Percentiles rank a stretch among this genome's conserved stretches.
phyloP scores from a whole-genome alignment of 75 land plant species.

The Larix kaempferi region DNA sequence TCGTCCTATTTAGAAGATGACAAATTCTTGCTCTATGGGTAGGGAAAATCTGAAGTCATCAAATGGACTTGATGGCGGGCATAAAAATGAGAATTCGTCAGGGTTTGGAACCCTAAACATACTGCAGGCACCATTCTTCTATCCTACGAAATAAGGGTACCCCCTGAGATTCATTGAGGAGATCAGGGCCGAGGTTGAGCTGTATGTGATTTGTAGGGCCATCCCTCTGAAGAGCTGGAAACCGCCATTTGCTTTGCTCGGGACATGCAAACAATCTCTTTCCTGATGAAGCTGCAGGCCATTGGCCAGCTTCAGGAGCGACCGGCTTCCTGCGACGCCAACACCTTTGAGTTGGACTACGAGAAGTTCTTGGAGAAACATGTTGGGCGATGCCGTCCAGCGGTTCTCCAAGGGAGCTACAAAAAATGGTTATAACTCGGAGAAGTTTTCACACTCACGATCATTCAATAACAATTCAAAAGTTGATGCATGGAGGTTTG shows the following conservation, averaged over 20 bases:
- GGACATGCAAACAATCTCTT: conserved; percentile 49
- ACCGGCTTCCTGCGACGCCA: conserved; percentile 71
- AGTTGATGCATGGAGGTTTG: background rate
- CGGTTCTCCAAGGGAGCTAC: too few species aligned
- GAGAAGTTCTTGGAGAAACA: conserved; percentile 52
- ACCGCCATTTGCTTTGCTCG: conserved; percentile 87
- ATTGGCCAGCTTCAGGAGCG: conserved; percentile 83
- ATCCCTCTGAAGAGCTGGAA: conserved; percentile 86
- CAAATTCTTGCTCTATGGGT: too few species aligned
- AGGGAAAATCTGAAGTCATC: too few species aligned
- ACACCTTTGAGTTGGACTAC: conserved; percentile 85
- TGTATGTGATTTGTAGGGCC: conserved; percentile 86
- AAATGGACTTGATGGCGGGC: too few species aligned
- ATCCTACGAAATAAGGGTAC: conserved; percentile 85
- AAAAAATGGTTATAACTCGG: conserved; percentile 8
- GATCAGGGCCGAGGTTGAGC: conserved; percentile 85
- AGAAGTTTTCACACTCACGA: conserved; percentile 7
- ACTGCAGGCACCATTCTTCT: conserved; percentile 74
- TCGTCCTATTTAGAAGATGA: too few species aligned
- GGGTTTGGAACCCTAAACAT: conserved; percentile 21
- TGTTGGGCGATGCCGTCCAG: conserved; percentile 24
- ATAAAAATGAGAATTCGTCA: too few species aligned
- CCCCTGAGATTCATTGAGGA: conserved; percentile 68
- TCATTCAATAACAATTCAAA: conserved; percentile 3
- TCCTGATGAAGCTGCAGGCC: conserved; percentile 87